Evolutionary conservation across 225 moss, liverwort and hornwort genomes (phyloP).

Genomic region (Polytrichum formosum): DNA sequence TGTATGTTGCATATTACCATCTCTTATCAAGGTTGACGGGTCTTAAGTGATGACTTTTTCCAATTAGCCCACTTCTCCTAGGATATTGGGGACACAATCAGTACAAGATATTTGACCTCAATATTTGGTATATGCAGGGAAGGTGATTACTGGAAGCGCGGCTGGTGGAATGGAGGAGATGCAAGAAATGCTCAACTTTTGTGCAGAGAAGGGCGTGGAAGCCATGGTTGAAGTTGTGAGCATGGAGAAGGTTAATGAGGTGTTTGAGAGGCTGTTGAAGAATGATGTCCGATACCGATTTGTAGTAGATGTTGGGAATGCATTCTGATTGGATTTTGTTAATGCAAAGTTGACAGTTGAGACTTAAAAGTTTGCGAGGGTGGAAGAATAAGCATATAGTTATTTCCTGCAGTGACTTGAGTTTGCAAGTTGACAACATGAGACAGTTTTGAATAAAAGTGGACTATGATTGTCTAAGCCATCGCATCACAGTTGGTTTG

Average conservation of each 20-base stretch:
- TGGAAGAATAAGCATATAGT: too few species aligned
- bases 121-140: slow-evolving; percentile 14
- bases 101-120: background rate
- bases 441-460: too few species aligned
- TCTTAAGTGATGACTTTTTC: too few species aligned
- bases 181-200: slow-evolving; percentile 66
- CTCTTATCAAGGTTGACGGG: too few species aligned
- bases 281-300: slow-evolving; percentile 74
- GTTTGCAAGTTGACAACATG: too few species aligned
- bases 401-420: too few species aligned
- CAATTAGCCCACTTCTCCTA: too few species aligned
- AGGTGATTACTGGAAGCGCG: slow-evolving; percentile 38
- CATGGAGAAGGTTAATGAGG: slow-evolving; percentile 49
- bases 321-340: slow-evolving; percentile 16
- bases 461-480: too few species aligned
- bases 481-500: too few species aligned
- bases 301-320: slow-evolving; percentile 56
- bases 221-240: slow-evolving; percentile 53
- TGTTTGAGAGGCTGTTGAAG: slow-evolving; percentile 34
- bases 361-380: too few species aligned
- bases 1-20: background rate
- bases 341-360: too few species aligned
- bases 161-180: slow-evolving; percentile 48
- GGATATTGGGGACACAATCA: background rate
- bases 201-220: slow-evolving; percentile 37